Percentiles rank a stretch among this genome's conserved stretches.
Conservation (phyloP, 192 early-diverging fungal genomes). For the Coemansia sp. region DNA sequence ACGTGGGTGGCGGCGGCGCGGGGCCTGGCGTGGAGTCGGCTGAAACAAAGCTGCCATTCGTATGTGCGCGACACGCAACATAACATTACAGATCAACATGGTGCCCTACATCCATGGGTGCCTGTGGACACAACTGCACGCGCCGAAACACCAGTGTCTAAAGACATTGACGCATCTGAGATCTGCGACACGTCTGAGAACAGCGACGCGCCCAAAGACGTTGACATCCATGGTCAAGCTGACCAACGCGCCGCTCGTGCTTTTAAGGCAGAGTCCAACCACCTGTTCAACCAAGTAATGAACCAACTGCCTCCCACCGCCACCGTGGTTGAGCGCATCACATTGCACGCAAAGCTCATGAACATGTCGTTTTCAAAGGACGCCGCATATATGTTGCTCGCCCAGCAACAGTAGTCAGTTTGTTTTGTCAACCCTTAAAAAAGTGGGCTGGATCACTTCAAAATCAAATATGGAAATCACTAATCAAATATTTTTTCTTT, state of each 20-base stretch:
- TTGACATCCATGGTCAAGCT: neutral
- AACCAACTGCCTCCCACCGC: constrained; percentile 11
- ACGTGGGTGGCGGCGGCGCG: constrained; percentile 36
- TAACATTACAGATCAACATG: constrained; percentile 29
- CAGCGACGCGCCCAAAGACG: neutral
- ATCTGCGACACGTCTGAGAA: neutral
- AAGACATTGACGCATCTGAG: too few relatives aligned
- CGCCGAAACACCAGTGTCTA: neutral
- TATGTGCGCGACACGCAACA: constrained; percentile 32
- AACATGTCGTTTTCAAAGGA: constrained; percentile 25
- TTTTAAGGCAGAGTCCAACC: constrained; percentile 16
- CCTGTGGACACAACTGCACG: neutral
- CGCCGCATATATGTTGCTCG: constrained; percentile 16
- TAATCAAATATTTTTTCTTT: neutral
- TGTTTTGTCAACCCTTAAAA: too few relatives aligned
- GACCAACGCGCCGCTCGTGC: neutral
- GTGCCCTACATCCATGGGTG: constrained; percentile 29
- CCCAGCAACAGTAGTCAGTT: neutral
- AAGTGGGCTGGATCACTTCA: too few relatives aligned
- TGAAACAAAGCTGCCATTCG: constrained; percentile 34
- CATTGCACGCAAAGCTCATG: constrained; percentile 33
- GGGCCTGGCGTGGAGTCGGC: constrained; percentile 38
- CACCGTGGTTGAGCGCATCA: constrained; percentile 41
- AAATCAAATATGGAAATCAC: too few relatives aligned
- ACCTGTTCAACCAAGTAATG: constrained; percentile 14